These are phyloP conservation scores for Pichia paraexigua DNA, from an alignment of 805 yeast genomes.

Conservation along the genomic window DNA sequence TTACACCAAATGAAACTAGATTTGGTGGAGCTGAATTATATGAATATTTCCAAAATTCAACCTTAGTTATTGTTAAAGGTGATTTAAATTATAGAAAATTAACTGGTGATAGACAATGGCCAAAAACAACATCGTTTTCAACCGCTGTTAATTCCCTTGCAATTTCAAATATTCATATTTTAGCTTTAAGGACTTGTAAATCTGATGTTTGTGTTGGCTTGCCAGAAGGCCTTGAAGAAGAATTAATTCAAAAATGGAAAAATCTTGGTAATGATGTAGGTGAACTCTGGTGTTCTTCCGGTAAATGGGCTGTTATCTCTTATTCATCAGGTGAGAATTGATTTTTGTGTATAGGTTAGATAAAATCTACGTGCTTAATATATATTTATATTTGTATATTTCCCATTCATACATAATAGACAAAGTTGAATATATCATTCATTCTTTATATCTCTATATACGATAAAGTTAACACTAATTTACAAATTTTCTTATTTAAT, in stretches of 20 bases:
- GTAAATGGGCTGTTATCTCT: slow-evolving; percentile 90
- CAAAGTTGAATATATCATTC: not conserved
- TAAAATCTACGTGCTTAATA: not conserved
- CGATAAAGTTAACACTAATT: not conserved
- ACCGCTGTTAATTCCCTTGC: slow-evolving; percentile 66
- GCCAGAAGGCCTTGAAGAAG: slow-evolving; percentile 61
- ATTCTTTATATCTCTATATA: not conserved
- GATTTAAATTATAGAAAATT: slow-evolving; percentile 93
- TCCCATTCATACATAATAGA: not conserved
- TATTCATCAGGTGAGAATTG: slow-evolving; percentile 35
- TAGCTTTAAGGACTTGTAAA: slow-evolving; percentile 86
- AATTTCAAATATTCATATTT: slow-evolving; percentile 49
- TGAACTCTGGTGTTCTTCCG: slow-evolving; percentile 78
- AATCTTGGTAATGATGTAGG: slow-evolving; percentile 53
- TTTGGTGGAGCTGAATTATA: slow-evolving; percentile 58
- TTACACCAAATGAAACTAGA: slow-evolving; percentile 42
- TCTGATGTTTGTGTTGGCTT: slow-evolving; percentile 94
- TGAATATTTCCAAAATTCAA: slow-evolving; percentile 51
- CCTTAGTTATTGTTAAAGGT: slow-evolving; percentile 82
- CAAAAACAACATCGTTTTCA: slow-evolving; percentile 64
- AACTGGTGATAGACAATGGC: slow-evolving; percentile 89
- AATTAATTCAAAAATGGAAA: slow-evolving; percentile 51
- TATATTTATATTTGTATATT: not conserved
- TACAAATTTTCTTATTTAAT: not conserved
- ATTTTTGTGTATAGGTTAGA: not conserved